Base-by-base conservation (phyloP, 441 rosid genomes). In the Brassica balearica region DNA sequence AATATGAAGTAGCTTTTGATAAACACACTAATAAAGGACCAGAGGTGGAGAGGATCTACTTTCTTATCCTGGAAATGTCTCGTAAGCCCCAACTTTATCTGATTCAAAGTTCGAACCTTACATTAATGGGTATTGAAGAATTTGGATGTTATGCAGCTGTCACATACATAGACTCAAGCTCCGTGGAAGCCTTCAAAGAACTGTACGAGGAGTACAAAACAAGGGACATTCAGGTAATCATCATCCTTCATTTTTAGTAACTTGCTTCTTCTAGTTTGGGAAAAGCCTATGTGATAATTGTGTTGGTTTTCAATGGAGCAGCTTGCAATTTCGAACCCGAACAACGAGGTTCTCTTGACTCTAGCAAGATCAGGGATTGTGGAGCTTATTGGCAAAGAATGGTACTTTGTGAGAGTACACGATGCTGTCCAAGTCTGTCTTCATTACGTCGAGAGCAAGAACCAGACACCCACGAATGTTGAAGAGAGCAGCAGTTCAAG, bases 391-490 rank as follows among this genome's bases (percentile, higher is more conserved):
- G 99, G 99, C 11, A 94, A 96, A 75, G 98, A 96, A 64, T 94
- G 98, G 98, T 91, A 79, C 86, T 96, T 91, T 55, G 99, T 96
- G 69, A 86, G 99, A 65, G 93, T 94, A 15, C 10, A 94, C 17
- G 99, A 96, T 59, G 97, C 99, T 0, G 98, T 96, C 58, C 99
- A 89, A 73, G 97, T 94, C 27, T 96, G 99, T 83, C 97, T 96
- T 61, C 97, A 90, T 74, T 90, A 84, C 61, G 93, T 91, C 5
- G 92, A 93, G 83, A 83, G 79, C 61, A 29, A 5, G 2, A 73
- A 64, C 20, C 69, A 73, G 12, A 73, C 65, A 34, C 46, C 74
- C 9, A 56, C 77, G 61, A 25, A 41, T 9, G 68, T 60, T 14
- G 74, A 73, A 0, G 87, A 80, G 43, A 70, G 59, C 17, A 59